These are phyloP conservation scores for Papiliotrema terrestris DNA, from an alignment of 1,284 basidiomycete species.

Conservation along the genomic window DNA sequence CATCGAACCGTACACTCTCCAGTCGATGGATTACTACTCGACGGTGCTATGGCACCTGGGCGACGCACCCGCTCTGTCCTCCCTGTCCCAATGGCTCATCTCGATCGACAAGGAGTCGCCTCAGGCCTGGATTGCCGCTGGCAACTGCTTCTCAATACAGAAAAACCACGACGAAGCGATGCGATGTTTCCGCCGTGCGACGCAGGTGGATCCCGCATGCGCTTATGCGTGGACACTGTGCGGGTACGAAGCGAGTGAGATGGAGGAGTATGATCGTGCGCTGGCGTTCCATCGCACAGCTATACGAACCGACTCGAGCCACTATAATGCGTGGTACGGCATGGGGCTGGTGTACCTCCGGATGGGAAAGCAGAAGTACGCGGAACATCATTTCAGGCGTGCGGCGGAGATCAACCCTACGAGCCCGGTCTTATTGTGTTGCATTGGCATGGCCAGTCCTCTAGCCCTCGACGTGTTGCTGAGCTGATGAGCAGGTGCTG, in stretches of 20 bases:
- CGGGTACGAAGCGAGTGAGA: slow-evolving; percentile 83
- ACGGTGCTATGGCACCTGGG: slow-evolving; percentile 90
- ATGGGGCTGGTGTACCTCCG: slow-evolving; percentile 88
- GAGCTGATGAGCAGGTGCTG: slow-evolving; percentile 58
- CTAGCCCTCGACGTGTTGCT: neutral
- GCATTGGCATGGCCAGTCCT: slow-evolving; percentile 75
- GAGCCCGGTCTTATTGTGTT: slow-evolving; percentile 84
- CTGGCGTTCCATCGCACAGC: slow-evolving; percentile 85
- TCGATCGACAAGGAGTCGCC: slow-evolving; percentile 72
- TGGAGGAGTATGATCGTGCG: slow-evolving; percentile 87
- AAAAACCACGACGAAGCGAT: slow-evolving; percentile 86
- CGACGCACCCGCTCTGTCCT: slow-evolving; percentile 73
- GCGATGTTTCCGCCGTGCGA: slow-evolving; percentile 84
- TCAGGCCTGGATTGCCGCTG: slow-evolving; percentile 91
- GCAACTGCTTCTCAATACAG: slow-evolving; percentile 86
- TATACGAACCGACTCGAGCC: slow-evolving; percentile 76
- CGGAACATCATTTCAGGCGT: slow-evolving; percentile 89
- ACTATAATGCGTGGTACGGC: slow-evolving; percentile 99
- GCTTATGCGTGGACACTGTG: slow-evolving; percentile 91
- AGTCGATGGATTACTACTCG: slow-evolving; percentile 90
- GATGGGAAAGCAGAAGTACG: slow-evolving; percentile 81
- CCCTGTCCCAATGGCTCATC: slow-evolving; percentile 83
- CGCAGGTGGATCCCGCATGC: slow-evolving; percentile 74
- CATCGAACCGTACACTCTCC: slow-evolving; percentile 77
- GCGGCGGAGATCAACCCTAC: slow-evolving; percentile 84